Conservation (phyloP, 2,329 filamentous ascomycete genomes). For the Stagonosporopsis chrysanthemi region DNA sequence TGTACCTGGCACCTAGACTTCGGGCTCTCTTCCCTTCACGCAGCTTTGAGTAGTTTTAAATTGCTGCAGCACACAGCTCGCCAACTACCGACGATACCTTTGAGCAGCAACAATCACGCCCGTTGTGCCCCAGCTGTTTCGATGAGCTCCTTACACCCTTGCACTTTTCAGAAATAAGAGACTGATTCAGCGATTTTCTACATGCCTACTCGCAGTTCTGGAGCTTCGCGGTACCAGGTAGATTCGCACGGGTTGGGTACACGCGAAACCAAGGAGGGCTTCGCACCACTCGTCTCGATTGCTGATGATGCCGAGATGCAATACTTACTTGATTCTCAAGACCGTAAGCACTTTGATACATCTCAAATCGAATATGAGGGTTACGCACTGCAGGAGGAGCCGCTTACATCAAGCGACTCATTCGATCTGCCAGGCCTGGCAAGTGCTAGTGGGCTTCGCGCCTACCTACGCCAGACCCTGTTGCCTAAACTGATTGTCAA, state of each 20-base stretch:
- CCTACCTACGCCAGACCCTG: constrained; percentile 1
- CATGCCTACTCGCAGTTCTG: background rate
- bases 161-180: background rate
- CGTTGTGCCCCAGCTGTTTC: background rate
- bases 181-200: background rate
- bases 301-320: background rate
- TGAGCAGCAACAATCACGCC: background rate
- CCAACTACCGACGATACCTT: background rate
- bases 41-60: background rate
- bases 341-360: background rate
- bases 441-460: constrained; percentile 4
- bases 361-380: background rate
- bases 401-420: background rate
- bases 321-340: background rate
- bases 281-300: background rate
- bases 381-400: background rate
- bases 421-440: constrained; percentile 11
- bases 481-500: constrained; percentile 1
- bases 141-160: background rate
- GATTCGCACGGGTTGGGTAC: background rate
- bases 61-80: background rate
- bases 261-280: background rate
- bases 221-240: background rate
- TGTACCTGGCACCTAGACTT: background rate
- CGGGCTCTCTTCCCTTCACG: background rate